Evolutionary conservation across 2,329 filamentous ascomycete species (phyloP).

Genomic region (Hymenoscyphus fraxineus): DNA sequence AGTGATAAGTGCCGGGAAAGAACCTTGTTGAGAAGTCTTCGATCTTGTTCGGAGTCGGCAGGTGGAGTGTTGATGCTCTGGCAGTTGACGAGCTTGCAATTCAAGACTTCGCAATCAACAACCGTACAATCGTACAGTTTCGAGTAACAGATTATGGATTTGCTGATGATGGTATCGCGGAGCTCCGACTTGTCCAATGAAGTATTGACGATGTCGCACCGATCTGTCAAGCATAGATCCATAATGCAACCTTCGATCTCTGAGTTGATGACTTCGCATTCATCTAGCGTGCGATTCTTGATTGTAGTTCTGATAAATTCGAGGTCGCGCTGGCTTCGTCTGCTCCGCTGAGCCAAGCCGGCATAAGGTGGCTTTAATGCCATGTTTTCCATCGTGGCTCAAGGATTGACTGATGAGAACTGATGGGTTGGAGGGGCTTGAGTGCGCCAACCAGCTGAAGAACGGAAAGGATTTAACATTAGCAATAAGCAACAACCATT

Average conservation of each 20-base stretch:
- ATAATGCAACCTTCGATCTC: not conserved
- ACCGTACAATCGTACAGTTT: not conserved
- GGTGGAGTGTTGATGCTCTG: not conserved
- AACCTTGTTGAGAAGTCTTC: not conserved
- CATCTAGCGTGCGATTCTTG: not conserved
- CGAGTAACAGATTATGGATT: not conserved
- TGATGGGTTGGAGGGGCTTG: too few species aligned
- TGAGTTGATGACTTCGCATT: not conserved
- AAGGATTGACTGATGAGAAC: too few species aligned
- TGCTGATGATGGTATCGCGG: not conserved
- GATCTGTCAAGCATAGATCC: not conserved
- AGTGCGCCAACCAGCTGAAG: too few species aligned
- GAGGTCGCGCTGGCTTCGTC: not conserved
- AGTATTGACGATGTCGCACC: not conserved
- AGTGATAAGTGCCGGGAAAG: not conserved
- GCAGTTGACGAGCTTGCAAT: not conserved
- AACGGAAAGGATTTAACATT: too few species aligned
- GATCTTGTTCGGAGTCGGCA: not conserved
- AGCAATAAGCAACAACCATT: too few species aligned
- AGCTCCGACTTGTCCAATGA: not conserved
- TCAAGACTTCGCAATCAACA: not conserved
- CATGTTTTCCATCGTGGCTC: too few species aligned
- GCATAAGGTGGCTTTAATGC: too few species aligned
- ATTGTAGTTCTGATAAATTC: not conserved
- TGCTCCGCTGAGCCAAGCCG: not conserved